Evolutionary conservation across 2,329 filamentous ascomycete genomes (phyloP).

Genomic region (Diplocarpon rosae): DNA sequence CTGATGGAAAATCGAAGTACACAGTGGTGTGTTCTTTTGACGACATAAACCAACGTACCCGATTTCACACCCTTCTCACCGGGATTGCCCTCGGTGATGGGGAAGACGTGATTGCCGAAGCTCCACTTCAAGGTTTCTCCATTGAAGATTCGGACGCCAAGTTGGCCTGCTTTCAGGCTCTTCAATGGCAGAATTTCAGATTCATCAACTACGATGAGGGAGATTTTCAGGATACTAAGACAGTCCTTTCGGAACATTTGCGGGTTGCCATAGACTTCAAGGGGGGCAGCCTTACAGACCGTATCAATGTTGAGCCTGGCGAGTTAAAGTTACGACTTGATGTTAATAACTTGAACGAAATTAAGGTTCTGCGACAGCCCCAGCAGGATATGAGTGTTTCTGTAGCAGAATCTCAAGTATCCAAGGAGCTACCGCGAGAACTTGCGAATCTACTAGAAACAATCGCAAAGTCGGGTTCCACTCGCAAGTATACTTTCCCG

Average conservation of each 20-base stretch:
- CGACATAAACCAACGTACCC: slow-evolving; percentile 58
- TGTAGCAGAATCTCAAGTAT: slow-evolving; percentile 55
- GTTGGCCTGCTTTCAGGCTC: slow-evolving; percentile 21
- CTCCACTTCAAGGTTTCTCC: slow-evolving; percentile 52
- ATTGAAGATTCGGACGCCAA: slow-evolving; percentile 42
- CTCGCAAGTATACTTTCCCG: slow-evolving; percentile 62
- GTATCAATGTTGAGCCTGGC: slow-evolving; percentile 70
- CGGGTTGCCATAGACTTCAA: slow-evolving; percentile 66
- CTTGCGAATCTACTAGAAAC: slow-evolving; percentile 40
- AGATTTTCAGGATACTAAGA: slow-evolving; percentile 48
- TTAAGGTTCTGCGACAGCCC: slow-evolving; percentile 59
- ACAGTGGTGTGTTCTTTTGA: slow-evolving; percentile 70
- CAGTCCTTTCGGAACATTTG: slow-evolving; percentile 65
- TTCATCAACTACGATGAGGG: slow-evolving; percentile 60
- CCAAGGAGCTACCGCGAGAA: slow-evolving; percentile 50
- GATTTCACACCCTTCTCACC: slow-evolving; percentile 61
- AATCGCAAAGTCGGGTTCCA: slow-evolving; percentile 46
- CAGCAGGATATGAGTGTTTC: slow-evolving; percentile 71
- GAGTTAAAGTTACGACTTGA: slow-evolving; percentile 58
- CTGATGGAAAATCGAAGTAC: slow-evolving; percentile 31
- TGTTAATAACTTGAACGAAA: slow-evolving; percentile 43
- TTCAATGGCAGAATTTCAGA: slow-evolving; percentile 54
- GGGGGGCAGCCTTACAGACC: slow-evolving; percentile 69
- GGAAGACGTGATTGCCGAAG: slow-evolving; percentile 61
- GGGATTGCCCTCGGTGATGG: slow-evolving; percentile 57